These are phyloP conservation scores for Rubia yunnanensis DNA, from an alignment of 257 asterid species.

Conservation along the genomic window DNA sequence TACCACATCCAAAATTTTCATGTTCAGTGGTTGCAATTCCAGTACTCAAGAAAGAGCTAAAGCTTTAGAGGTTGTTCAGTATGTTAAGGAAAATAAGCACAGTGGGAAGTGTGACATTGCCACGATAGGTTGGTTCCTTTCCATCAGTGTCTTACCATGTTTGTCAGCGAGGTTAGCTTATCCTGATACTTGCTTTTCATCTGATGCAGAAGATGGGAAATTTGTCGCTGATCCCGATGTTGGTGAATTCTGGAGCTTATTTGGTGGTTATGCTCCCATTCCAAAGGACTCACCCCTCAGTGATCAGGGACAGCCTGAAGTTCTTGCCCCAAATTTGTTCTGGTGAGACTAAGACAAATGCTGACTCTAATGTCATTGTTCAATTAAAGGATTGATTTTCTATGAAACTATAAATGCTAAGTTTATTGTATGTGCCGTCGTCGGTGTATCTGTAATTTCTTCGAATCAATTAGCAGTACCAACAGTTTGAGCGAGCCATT, in stretches of 20 bases:
- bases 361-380: background rate
- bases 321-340: slow-evolving; percentile 38
- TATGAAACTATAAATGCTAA: background rate
- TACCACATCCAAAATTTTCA: slow-evolving; percentile 60
- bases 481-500: background rate
- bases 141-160: background rate
- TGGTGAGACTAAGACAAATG: slow-evolving; percentile 31
- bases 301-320: slow-evolving; percentile 15
- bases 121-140: slow-evolving; percentile 45
- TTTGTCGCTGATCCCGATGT: slow-evolving; percentile 74
- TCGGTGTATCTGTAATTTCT: background rate
- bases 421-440: background rate
- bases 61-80: slow-evolving; percentile 88
- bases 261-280: slow-evolving; percentile 95
- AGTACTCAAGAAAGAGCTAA: slow-evolving; percentile 82
- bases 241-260: slow-evolving; percentile 87
- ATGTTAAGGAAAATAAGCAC: slow-evolving; percentile 69
- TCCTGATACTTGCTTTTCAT: slow-evolving; percentile 17
- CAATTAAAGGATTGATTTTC: background rate
- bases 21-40: slow-evolving; percentile 76
- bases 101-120: slow-evolving; percentile 78
- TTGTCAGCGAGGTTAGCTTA: background rate
- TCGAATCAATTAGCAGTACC: background rate
- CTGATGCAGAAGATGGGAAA: slow-evolving; percentile 69
- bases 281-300: slow-evolving; percentile 41